A percentile compares a stretch with the other conserved stretches of the same genome.
These are phyloP conservation scores for Hypericum androsaemum DNA, from an alignment of 345 rosid genomes.

Conservation along the genomic window DNA sequence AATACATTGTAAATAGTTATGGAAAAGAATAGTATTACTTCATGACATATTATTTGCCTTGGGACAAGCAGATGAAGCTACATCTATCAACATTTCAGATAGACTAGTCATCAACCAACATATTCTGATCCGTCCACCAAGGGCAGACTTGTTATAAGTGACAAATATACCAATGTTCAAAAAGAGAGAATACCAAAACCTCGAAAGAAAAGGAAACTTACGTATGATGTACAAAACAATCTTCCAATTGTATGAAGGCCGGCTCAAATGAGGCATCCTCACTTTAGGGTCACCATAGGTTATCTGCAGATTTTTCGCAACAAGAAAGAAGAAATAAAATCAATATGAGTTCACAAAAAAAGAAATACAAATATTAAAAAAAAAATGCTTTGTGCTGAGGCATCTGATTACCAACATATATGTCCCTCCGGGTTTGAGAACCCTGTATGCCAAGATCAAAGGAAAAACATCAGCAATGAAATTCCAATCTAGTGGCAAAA, in stretches of 20 bases:
- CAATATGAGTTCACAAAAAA: constrained; percentile 1
- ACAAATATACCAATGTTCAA: no score
- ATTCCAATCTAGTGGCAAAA: background rate
- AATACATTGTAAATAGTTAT: no score
- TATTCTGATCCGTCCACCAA: no score
- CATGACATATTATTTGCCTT: no score
- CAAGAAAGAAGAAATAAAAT: background rate
- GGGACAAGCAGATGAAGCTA: no score
- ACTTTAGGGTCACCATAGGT: constrained; percentile 91
- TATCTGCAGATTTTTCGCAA: constrained; percentile 35
- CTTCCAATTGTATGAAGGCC: constrained; percentile 56
- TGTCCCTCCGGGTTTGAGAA: constrained; percentile 81
- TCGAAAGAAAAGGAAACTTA: constrained; percentile 27
- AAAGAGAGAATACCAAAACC: constrained; percentile 2
- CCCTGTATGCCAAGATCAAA: constrained; percentile 36
- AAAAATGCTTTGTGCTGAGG: constrained; percentile 5
- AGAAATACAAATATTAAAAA: constrained; percentile 1
- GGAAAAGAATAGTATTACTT: no score
- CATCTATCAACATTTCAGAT: no score
- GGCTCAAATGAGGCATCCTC: constrained; percentile 78
- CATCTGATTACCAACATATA: constrained; percentile 70
- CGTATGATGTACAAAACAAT: constrained; percentile 66
- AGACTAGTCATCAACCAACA: no score
- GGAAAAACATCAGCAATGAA: constrained; percentile 6
- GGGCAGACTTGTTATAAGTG: no score